A percentile compares a stretch with the other conserved stretches of the same genome.
These are phyloP conservation scores for Xylaria hypoxylon DNA, from an alignment of 2,329 filamentous ascomycete genomes.

Conservation along the genomic window DNA sequence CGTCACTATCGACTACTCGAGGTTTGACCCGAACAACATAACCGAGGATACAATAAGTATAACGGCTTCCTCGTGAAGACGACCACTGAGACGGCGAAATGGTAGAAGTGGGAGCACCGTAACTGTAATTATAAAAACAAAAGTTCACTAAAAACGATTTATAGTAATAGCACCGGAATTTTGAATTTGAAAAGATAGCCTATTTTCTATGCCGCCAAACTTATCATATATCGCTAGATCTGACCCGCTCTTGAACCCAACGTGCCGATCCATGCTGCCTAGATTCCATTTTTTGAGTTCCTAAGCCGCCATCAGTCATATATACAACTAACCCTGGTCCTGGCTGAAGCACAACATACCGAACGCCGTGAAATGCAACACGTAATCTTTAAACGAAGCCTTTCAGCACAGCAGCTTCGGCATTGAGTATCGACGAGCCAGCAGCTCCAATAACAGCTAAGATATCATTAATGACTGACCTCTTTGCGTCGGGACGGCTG, in stretches of 20 bases:
- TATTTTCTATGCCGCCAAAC: neutral
- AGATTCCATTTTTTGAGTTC: neutral
- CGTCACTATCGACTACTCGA: conserved; percentile 19
- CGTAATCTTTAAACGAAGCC: conserved; percentile 72
- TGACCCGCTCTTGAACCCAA: too few species aligned
- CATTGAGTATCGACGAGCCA: conserved; percentile 95
- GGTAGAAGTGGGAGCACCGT: conserved; percentile 31
- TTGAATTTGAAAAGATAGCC: neutral
- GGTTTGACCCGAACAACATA: conserved; percentile 18
- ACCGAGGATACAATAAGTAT: conserved; percentile 23
- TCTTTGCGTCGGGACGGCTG: neutral
- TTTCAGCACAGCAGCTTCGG: conserved; percentile 91
- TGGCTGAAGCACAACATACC: neutral
- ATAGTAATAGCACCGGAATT: neutral
- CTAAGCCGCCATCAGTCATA: too few species aligned
- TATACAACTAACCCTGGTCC: too few species aligned
- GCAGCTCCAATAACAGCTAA: conserved; percentile 90
- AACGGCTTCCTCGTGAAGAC: conserved; percentile 20
- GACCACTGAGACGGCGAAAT: neutral
- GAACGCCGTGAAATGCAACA: conserved; percentile 30
- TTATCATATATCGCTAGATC: neutral
- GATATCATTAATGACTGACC: conserved; percentile 33
- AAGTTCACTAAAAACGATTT: neutral
- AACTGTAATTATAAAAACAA: neutral
- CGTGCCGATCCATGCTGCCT: neutral